Percentiles rank a stretch among this genome's conserved stretches.
Conservation (phyloP, 495 filamentous ascomycete genomes). For the Hyphodiscus hymeniophilus region DNA sequence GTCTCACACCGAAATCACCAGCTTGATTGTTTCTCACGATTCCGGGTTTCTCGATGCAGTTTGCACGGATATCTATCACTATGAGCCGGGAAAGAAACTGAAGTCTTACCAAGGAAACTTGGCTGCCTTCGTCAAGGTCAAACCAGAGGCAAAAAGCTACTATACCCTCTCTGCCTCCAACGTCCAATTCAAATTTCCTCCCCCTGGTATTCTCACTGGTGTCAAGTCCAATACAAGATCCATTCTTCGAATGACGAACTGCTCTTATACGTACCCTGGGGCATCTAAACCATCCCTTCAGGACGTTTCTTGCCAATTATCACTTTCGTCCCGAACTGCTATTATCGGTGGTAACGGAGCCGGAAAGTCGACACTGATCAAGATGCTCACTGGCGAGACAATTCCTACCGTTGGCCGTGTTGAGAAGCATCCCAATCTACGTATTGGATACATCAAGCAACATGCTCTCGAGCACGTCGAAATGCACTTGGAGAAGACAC, state of each 20-base stretch:
- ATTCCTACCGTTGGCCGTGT: constrained; percentile 83
- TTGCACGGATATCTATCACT: constrained; percentile 99
- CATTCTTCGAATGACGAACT: constrained; percentile 91
- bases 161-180: constrained; percentile 90
- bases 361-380: constrained; percentile 97
- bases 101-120: constrained; percentile 93
- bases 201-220: constrained; percentile 86
- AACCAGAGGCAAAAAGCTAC: constrained; percentile 96
- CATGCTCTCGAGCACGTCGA: constrained; percentile 98
- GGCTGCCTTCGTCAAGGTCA: constrained; percentile 80
- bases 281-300: constrained; percentile 76
- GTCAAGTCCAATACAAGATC: constrained; percentile 90
- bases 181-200: constrained; percentile 95
- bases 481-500: constrained; percentile 99
- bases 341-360: constrained; percentile 98
- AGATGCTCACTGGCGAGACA: constrained; percentile 91
- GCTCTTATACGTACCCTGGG: constrained; percentile 83
- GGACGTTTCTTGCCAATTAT: constrained; percentile 77
- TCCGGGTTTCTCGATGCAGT: constrained; percentile 94
- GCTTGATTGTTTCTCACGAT: constrained; percentile 96
- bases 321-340: constrained; percentile 85
- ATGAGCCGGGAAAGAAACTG: constrained; percentile 91
- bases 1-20: constrained; percentile 92
- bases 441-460: constrained; percentile 99
- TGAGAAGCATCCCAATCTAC: constrained; percentile 96